Conservation (phyloP, 2,329 filamentous ascomycete species). For the Stachybotrys chartarum region DNA sequence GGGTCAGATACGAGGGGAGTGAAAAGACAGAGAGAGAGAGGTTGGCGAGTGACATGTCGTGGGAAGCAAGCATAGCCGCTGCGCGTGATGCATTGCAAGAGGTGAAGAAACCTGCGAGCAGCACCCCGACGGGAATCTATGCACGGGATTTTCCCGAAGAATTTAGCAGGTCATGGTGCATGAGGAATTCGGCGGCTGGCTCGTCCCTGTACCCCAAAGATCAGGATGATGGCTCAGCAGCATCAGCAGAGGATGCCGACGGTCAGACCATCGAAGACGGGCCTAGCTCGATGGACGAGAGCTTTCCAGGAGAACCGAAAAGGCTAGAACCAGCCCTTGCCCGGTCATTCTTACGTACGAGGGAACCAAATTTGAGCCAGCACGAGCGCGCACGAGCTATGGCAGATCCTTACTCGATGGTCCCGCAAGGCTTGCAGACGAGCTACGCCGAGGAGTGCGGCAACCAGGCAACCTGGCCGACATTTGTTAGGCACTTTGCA, state of each 20-base stretch:
- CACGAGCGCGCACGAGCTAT: constrained; percentile 10
- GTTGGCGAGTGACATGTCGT: constrained; percentile 6
- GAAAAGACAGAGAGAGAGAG: constrained; percentile 7
- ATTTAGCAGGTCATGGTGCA: constrained; percentile 35
- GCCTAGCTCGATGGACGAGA: constrained; percentile 32
- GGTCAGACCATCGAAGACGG: constrained; percentile 17
- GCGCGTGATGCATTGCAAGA: constrained; percentile 1
- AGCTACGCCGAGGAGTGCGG: constrained; percentile 37
- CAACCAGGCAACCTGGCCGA: constrained; percentile 23
- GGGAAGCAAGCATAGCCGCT: constrained; percentile 5
- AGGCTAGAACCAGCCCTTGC: constrained; percentile 23
- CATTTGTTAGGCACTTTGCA: constrained; percentile 25
- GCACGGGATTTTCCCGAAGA: constrained; percentile 46
- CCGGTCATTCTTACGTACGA: constrained; percentile 9
- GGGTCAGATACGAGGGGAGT: constrained; percentile 13
- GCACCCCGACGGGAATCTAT: constrained; percentile 38
- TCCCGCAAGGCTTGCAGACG: constrained; percentile 40
- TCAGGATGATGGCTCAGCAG: not conserved
- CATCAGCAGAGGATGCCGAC: constrained; percentile 4
- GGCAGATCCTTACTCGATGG: constrained; percentile 33
- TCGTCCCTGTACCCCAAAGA: constrained; percentile 15
- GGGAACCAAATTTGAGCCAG: constrained; percentile 1
- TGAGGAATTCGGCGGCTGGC: constrained; percentile 15
- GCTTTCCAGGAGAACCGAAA: constrained; percentile 22
- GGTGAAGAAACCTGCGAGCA: not conserved